Conservation (phyloP, 176 grass and related monocot genomes). For the Bonia amplexicaulis region DNA sequence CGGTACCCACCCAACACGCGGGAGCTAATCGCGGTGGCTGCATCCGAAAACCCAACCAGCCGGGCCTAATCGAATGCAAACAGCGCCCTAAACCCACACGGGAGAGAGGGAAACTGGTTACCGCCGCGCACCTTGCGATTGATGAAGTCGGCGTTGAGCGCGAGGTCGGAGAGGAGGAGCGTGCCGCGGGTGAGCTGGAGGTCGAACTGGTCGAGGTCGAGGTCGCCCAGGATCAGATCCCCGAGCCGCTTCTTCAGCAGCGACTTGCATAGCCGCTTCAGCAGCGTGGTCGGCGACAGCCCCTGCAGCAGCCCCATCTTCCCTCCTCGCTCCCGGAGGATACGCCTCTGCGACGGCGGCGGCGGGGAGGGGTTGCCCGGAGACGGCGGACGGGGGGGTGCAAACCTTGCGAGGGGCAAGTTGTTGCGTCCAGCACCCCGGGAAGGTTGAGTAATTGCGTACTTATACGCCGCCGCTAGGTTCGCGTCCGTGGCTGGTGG, state of each 20-base stretch:
- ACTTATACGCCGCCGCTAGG: not conserved
- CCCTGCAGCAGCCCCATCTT: slow-evolving; percentile 47
- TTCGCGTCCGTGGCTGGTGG: not conserved
- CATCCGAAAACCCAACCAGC: not conserved
- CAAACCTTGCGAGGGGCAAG: not conserved
- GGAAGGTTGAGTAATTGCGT: not conserved
- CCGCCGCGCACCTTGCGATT: slow-evolving; percentile 55
- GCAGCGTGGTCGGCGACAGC: slow-evolving; percentile 40
- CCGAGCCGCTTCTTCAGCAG: slow-evolving; percentile 92
- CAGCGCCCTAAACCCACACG: not conserved
- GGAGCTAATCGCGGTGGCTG: not conserved
- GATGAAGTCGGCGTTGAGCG: slow-evolving; percentile 84
- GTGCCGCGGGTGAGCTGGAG: slow-evolving; percentile 71
- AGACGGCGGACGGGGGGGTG: not conserved
- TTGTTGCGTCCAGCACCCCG: not conserved
- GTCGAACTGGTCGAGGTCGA: slow-evolving; percentile 93
- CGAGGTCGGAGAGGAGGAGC: slow-evolving; percentile 73
- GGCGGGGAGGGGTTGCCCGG: not conserved
- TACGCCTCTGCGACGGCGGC: not conserved
- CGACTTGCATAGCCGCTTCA: slow-evolving; percentile 90
- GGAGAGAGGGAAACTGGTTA: not conserved
- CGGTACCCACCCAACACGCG: not conserved
- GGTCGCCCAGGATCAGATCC: slow-evolving; percentile 84
- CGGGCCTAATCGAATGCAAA: not conserved
- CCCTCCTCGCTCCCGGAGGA: not conserved